Base-by-base conservation (phyloP, 179 eudicot genomes). In the Heliamphora pulchella region DNA sequence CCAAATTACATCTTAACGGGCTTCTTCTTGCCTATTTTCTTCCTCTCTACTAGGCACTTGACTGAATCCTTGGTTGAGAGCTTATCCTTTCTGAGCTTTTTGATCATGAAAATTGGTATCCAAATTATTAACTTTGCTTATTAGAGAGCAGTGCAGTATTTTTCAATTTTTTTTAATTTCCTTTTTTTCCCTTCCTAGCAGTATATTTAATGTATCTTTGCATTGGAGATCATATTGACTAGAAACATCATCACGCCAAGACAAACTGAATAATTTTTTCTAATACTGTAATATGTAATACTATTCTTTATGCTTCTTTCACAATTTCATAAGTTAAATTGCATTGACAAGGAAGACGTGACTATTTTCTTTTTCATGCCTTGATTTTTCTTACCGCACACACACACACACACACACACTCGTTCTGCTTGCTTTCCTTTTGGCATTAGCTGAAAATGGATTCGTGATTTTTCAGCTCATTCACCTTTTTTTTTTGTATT, bases 1-100 rank as follows among this genome's bases (percentile, higher is more conserved):
- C 48, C 48, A 67, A 43, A 39, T 39, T 39, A 43, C 48, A 67
- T 67, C 18, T 31, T 55, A 74, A 31, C 6, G 18, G 64, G 17
- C 47, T 74, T 39, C 64, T 74, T 39, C 48, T 55, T 74, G 46
- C 78, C 62, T 3, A 41, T 41, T 41, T 3, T 67, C 65, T 57
- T 74, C 47, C 47, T 74, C 8, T 74, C 64, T 57, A 9, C 78
- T 61, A 3, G 50, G 20, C 78, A 57, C 14, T 14, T 57, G 44
- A 5, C 22, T 74, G 78, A 74, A 41, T 41, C 65, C 20, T 74
- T 57, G 39, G 66, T 74, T 74, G 13, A 55, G 50, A 55, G 65
- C 22, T 31, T 55, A 15, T 43, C 57, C 51, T 55, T 1, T 74
- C 10, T 57, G 51, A 41, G 58, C 13, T 41, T 67, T 41, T 43